Conservation (phyloP, 176 grass and related monocot species). For the Metroxylon sagu region DNA sequence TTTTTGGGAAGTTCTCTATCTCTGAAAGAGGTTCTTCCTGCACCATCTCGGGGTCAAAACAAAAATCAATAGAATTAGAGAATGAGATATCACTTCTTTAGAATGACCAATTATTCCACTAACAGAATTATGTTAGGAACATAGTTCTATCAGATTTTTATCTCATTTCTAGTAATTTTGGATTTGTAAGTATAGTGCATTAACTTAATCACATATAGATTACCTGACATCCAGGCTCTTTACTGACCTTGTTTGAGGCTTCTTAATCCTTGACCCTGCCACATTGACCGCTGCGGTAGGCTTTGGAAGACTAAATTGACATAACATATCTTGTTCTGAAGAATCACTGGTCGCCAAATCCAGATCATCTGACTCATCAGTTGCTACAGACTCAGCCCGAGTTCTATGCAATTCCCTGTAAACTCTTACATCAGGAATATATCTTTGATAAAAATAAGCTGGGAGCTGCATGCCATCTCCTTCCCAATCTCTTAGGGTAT, state of each 20-base stretch:
- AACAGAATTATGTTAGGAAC: too few relatives aligned
- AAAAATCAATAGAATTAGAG: too few relatives aligned
- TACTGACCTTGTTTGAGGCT: conserved; percentile 4
- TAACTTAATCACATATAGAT: not conserved
- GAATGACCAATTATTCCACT: too few relatives aligned
- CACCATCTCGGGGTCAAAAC: too few relatives aligned
- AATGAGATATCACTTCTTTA: too few relatives aligned
- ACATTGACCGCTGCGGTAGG: not conserved
- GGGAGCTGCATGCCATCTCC: not conserved
- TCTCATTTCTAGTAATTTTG: not conserved
- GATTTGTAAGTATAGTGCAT: not conserved
- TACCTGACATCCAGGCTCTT: not conserved
- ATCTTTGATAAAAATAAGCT: too few relatives aligned
- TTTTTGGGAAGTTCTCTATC: too few relatives aligned
- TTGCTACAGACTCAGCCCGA: not conserved
- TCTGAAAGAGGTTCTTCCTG: too few relatives aligned
- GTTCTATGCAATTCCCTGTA: not conserved
- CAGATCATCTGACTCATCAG: conserved; percentile 12
- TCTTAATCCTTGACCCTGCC: not conserved
- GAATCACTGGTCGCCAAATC: conserved; percentile 7
- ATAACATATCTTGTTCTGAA: conserved; percentile 12
- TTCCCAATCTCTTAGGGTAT: not conserved
- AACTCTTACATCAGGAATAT: not conserved
- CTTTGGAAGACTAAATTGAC: not conserved
- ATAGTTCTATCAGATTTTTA: not conserved